Conservation (phyloP, 169 alveolate species). For the Perkinsus olseni region DNA sequence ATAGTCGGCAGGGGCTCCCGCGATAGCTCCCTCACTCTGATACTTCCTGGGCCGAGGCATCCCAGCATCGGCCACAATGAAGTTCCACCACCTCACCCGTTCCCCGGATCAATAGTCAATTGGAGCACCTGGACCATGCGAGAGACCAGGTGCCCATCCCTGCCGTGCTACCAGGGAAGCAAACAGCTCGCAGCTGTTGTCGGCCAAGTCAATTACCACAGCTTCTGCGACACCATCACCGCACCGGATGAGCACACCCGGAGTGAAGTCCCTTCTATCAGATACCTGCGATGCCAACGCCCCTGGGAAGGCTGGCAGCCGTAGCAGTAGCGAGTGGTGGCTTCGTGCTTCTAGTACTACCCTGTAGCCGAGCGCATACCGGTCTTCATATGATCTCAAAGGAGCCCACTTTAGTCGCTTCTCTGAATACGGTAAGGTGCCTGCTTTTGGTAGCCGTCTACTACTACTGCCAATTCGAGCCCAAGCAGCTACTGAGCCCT, state of each 20-base stretch:
- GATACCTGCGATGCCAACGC: not conserved
- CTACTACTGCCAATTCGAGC: not conserved
- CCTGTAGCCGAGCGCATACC: not conserved
- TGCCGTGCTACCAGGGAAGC: not conserved
- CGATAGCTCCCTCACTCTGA: too few species aligned
- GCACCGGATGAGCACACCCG: not conserved
- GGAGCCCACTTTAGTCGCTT: not conserved
- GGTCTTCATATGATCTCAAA: not conserved
- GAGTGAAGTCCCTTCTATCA: not conserved
- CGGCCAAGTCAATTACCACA: not conserved
- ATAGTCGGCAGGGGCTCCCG: too few species aligned
- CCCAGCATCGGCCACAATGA: not conserved
- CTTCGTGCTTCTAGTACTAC: too few species aligned
- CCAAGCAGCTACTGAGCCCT: not conserved
- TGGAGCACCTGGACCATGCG: not conserved
- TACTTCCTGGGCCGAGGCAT: not conserved
- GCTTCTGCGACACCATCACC: not conserved
- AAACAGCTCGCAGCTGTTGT: not conserved
- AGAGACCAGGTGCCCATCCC: not conserved
- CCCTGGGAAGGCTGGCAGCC: not conserved
- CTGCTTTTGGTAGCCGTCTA: too few species aligned
- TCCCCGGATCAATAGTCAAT: not conserved
- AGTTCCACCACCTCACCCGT: not conserved
- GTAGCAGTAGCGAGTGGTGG: too few species aligned
- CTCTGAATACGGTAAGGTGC: not conserved